Percentiles rank a stretch among this genome's conserved stretches.
Evolutionary conservation across 345 rosid genomes (phyloP).

Genomic region (Citrus australasica): DNA sequence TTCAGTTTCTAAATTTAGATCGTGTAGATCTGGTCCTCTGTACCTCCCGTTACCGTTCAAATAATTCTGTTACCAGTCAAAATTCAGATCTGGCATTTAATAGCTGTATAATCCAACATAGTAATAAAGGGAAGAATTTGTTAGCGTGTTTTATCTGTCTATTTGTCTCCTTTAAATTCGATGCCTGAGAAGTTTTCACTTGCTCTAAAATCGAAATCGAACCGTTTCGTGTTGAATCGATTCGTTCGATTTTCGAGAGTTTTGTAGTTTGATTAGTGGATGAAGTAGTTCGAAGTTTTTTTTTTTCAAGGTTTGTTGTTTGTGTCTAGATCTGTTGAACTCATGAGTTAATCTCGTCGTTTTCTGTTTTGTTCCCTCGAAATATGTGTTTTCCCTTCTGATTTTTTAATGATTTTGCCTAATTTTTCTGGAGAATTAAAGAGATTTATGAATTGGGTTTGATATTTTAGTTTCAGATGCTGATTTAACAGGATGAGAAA

Average conservation of each 20-base stretch:
- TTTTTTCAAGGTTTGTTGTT: slow-evolving; percentile 12
- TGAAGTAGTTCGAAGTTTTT: neutral
- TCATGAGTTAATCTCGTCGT: neutral
- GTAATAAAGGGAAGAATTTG: neutral
- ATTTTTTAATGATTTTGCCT: neutral
- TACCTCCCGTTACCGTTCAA: neutral
- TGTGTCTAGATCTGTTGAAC: slow-evolving; percentile 18
- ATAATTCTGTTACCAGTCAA: neutral
- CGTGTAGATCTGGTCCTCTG: slow-evolving; percentile 24
- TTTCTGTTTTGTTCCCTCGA: slow-evolving; percentile 9
- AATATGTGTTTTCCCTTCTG: neutral
- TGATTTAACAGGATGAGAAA: too few relatives aligned
- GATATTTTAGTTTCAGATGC: neutral
- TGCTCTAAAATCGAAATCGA: neutral
- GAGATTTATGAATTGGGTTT: neutral
- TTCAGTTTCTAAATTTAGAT: neutral
- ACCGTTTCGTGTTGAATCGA: neutral
- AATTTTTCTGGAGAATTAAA: neutral
- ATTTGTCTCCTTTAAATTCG: neutral
- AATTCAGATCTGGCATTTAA: slow-evolving; percentile 25
- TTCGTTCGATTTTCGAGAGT: neutral
- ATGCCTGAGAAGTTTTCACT: neutral
- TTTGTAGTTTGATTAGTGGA: neutral
- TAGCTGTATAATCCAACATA: slow-evolving; percentile 8
- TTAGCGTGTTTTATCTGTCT: neutral